These are phyloP conservation scores for Platanthera zijinensis DNA, from an alignment of 106 monocot species.

Conservation along the genomic window DNA sequence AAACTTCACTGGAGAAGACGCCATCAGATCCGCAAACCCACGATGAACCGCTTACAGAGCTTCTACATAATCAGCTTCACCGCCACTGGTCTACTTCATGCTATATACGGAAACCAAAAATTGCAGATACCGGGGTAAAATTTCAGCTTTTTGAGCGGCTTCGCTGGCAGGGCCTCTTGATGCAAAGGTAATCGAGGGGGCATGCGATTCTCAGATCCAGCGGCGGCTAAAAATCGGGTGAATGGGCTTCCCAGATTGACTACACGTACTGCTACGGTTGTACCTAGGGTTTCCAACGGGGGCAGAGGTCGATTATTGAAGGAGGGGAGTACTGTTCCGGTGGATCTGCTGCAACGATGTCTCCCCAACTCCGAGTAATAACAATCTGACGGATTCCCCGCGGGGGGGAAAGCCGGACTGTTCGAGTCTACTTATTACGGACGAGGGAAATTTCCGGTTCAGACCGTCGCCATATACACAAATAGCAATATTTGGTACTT, in stretches of 20 bases:
- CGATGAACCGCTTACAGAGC: not conserved
- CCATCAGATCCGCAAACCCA: conserved; percentile 21
- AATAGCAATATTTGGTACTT: too few relatives aligned
- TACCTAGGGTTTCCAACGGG: conserved; percentile 5
- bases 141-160: not conserved
- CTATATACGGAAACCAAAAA: not conserved
- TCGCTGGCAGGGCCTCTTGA: not conserved
- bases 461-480: not conserved
- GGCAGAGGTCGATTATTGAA: not conserved
- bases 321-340: conserved; percentile 12
- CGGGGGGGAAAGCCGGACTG: not conserved
- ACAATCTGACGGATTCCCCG: conserved; percentile 5
- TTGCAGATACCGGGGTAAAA: not conserved
- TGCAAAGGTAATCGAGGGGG: not conserved
- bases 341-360: conserved; percentile 9
- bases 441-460: conserved; percentile 1
- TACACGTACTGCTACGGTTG: not conserved
- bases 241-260: not conserved
- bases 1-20: conserved; percentile 78
- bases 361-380: not conserved
- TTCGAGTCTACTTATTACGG: not conserved
- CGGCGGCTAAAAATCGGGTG: not conserved
- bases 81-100: not conserved
- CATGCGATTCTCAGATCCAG: not conserved
- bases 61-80: not conserved